A percentile compares a stretch with the other conserved stretches of the same genome.
Conservation (phyloP, 495 filamentous ascomycete species). For the Thermochaetoides thermophila region DNA sequence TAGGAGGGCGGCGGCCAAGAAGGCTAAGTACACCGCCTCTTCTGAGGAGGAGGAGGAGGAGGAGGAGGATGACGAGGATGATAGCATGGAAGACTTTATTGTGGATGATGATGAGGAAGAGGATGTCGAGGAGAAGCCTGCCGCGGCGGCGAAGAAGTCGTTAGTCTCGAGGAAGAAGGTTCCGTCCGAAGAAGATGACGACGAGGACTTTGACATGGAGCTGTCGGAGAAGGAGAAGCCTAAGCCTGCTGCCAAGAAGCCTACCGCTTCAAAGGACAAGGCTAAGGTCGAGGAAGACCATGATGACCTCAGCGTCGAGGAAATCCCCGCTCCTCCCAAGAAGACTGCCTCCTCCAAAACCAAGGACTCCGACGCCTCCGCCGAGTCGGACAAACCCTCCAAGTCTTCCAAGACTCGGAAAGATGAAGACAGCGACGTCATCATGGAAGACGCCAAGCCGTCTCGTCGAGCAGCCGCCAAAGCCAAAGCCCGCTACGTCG, state of each 20-base stretch:
- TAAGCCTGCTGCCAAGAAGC: constrained; percentile 4
- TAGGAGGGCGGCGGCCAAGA: too few species aligned
- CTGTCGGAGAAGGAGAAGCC: constrained; percentile 1
- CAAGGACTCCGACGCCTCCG: neutral
- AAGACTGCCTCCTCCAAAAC: too few species aligned
- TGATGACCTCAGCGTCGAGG: too few species aligned
- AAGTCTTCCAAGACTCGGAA: neutral
- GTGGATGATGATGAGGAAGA: neutral
- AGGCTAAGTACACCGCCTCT: too few species aligned
- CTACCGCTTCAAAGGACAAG: neutral
- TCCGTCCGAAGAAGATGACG: neutral
- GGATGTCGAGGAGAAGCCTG: constrained; percentile 5
- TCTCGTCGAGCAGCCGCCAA: constrained; percentile 9
- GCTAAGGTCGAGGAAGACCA: neutral
- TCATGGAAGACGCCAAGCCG: too few species aligned
- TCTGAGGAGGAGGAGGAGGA: too few species aligned
- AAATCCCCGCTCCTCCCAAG: too few species aligned
- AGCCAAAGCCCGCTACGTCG: constrained; percentile 5
- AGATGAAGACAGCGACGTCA: constrained; percentile 1
- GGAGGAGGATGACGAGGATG: constrained; percentile 3
- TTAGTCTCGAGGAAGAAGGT: constrained; percentile 4
- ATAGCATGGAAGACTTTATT: neutral
- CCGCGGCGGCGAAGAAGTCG: constrained; percentile 6
- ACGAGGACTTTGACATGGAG: constrained; percentile 4
- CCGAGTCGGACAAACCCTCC: neutral